Evolutionary conservation across 352 stramenopile species (phyloP).

Genomic region (Globisporangium acanthophoron): DNA sequence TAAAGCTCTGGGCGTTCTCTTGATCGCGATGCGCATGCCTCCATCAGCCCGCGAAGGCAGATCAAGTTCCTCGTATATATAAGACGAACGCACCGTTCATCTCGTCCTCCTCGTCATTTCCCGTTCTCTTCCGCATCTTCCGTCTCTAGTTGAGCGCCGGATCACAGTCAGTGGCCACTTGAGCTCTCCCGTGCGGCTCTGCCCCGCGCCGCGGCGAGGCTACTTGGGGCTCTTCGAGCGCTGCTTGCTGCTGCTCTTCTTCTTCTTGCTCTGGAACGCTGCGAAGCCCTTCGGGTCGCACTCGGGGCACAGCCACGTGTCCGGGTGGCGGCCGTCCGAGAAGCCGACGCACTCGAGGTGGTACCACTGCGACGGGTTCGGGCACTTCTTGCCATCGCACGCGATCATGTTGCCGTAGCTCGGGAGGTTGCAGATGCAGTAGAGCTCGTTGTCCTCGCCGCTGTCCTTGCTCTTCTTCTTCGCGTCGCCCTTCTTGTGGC

Average conservation of each 20-base stretch:
- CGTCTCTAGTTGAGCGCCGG: background rate
- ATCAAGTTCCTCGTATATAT: background rate
- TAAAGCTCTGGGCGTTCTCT: slow-evolving; percentile 57
- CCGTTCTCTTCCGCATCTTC: background rate
- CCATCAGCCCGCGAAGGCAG: no score
- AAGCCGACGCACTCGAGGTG: slow-evolving; percentile 84
- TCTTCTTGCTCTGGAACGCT: slow-evolving; percentile 81
- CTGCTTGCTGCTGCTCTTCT: slow-evolving; percentile 58
- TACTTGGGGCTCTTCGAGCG: slow-evolving; percentile 73
- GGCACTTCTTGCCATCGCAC: slow-evolving; percentile 84
- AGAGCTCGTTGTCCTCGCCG: slow-evolving; percentile 83
- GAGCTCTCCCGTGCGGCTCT: no score
- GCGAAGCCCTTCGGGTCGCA: slow-evolving; percentile 81
- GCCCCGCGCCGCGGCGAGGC: no score
- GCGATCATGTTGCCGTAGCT: slow-evolving; percentile 89
- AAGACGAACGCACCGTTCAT: background rate
- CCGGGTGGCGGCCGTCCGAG: slow-evolving; percentile 68
- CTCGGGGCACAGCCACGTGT: slow-evolving; percentile 85
- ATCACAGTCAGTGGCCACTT: no score
- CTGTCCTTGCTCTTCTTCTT: slow-evolving; percentile 63
- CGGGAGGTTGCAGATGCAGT: slow-evolving; percentile 83
- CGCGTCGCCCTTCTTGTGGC: slow-evolving; percentile 35
- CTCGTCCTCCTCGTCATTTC: background rate
- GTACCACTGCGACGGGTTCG: slow-evolving; percentile 86
- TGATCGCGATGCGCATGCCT: background rate